Percentiles rank a stretch among this genome's conserved stretches.
Evolutionary conservation across 2,329 filamentous ascomycete genomes (phyloP).

Genomic region (Penicillium sp.): DNA sequence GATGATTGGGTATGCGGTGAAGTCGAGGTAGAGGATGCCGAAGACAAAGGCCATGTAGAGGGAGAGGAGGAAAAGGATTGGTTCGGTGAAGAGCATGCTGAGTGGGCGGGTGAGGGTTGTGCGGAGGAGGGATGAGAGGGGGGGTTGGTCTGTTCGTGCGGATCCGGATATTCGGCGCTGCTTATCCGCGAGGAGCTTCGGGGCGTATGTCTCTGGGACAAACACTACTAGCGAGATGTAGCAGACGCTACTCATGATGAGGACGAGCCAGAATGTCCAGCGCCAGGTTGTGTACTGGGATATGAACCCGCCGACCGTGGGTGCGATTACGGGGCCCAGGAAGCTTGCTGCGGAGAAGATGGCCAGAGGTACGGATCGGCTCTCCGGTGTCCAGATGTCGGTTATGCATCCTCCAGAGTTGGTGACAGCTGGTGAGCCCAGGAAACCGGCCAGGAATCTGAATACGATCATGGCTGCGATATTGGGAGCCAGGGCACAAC

Average conservation of each 20-base stretch:
- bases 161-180: background rate
- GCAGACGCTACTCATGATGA: background rate
- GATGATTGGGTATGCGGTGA: slow-evolving; percentile 7
- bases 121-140: background rate
- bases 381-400: slow-evolving; percentile 53
- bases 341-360: background rate
- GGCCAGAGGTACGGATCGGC: background rate
- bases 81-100: slow-evolving; percentile 9
- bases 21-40: slow-evolving; percentile 13
- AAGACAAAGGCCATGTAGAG: slow-evolving; percentile 21
- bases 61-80: slow-evolving; percentile 24
- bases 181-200: background rate
- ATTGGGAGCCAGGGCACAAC: slow-evolving; percentile 11
- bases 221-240: background rate
- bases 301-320: background rate
- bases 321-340: background rate
- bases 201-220: slow-evolving; percentile 11
- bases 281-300: slow-evolving; percentile 6
- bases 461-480: slow-evolving; percentile 59
- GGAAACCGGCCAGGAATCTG: slow-evolving; percentile 66
- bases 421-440: slow-evolving; percentile 62
- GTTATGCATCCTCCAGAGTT: slow-evolving; percentile 64
- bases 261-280: slow-evolving; percentile 7
- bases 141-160: background rate
- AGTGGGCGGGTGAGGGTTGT: slow-evolving; percentile 8